Base-by-base conservation (phyloP, 345 rosid genomes). In the Lepidium aucheri region DNA sequence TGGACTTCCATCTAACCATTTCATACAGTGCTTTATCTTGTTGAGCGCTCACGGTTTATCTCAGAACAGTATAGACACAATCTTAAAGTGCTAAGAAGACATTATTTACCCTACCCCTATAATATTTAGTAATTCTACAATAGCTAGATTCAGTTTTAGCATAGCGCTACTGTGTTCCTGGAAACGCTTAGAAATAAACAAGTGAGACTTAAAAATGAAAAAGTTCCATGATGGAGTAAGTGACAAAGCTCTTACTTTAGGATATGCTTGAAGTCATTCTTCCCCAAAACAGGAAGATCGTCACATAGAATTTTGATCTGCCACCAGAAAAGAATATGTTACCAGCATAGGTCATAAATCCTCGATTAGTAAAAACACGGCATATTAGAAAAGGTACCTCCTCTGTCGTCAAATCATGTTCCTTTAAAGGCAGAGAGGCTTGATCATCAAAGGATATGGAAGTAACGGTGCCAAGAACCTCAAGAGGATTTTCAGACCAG, bases 261-360 rank as follows among this genome's bases (percentile, higher is more conserved):
- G 50, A 88, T 79, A 76, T 85, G 65, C 83, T 94, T 94, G 83
- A 94, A 94, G 75, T 94, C 96, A 76, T 88, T 90, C 85, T 90
- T 90, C 58, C 95, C 95, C 74, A 90, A 70, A 60, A 94, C 97
- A 66, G 84, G 78, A 70, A 94, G 82, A 83, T 94, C 97, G 43
- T 86, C 96, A 65, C 99, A 94, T 30, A 90, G 88, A 62, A 75
- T 66, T 81, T 88, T 90, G 42, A 90, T 80, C 99, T 94, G 74
- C 39, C 22, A 51, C 59, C 47, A 18, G 69, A 55, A 40, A 58
- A 41, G 39, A 16, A 13, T 6, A 52, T 13, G 30, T 64, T 49
- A 72, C 40, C 54, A 32, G 5, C 28, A 24, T 9, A 54, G 47
- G 51, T 32, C 6, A 65, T 14, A 56, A 17, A 49, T 49, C 39